These are phyloP conservation scores for Fusarium burgessii DNA, from an alignment of 2,329 filamentous ascomycete genomes.

Conservation along the genomic window DNA sequence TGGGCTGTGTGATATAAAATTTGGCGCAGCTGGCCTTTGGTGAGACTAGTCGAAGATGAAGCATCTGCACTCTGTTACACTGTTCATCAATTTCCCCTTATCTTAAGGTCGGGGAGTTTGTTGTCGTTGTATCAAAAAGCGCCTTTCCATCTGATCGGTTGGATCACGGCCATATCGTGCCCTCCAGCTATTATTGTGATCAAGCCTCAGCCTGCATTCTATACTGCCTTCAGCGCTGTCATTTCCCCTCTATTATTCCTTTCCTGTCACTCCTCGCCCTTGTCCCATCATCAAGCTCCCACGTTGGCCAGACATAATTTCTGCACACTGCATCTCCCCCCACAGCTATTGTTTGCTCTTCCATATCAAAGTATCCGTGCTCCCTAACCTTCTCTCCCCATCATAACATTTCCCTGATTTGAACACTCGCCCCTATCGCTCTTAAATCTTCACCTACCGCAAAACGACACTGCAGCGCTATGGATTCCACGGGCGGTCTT, in stretches of 20 bases:
- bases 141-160: background rate
- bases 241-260: slow-evolving; percentile 1
- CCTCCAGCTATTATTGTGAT: slow-evolving; percentile 14
- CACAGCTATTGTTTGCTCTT: slow-evolving; percentile 11
- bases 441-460: background rate
- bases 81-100: background rate
- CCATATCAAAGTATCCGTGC: slow-evolving; percentile 1
- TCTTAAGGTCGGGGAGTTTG: background rate
- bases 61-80: slow-evolving; percentile 8
- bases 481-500: slow-evolving; percentile 5
- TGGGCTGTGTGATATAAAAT: slow-evolving; percentile 10
- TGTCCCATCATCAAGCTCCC: slow-evolving; percentile 14
- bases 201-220: background rate
- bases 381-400: background rate
- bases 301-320: slow-evolving; percentile 3
- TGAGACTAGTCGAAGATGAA: slow-evolving; percentile 1
- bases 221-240: slow-evolving; percentile 8
- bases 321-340: slow-evolving; percentile 17
- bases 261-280: slow-evolving; percentile 18
- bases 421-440: background rate
- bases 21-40: slow-evolving; percentile 4
- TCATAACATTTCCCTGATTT: slow-evolving; percentile 2
- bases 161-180: background rate
- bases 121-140: background rate
- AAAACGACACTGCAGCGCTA: slow-evolving; percentile 4